Conservation (phyloP, 1,139 yeast genomes). For the Zygoascus sp. region DNA sequence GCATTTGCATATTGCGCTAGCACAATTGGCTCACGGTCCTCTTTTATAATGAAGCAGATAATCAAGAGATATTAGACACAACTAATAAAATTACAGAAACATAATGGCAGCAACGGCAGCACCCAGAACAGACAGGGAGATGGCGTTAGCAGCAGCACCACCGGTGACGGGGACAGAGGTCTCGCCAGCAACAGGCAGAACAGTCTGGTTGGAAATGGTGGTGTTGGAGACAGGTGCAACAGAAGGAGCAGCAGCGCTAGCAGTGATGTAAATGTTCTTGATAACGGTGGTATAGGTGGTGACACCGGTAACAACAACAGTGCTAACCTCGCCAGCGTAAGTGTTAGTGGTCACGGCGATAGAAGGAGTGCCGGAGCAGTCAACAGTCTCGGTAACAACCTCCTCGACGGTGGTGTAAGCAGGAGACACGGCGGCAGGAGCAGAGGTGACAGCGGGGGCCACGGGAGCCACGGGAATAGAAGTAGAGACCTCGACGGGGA, state of each 20-base stretch:
- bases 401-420: constrained; percentile 1
- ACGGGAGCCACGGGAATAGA: constrained; percentile 13
- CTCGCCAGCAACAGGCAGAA: constrained; percentile 16
- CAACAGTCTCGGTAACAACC: not conserved
- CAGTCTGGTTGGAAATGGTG: constrained; percentile 14
- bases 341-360: constrained; percentile 16
- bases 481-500: constrained; percentile 4
- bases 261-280: constrained; percentile 12
- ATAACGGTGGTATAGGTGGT: constrained; percentile 11
- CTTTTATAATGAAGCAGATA: too few species aligned
- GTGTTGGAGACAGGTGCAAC: constrained; percentile 10
- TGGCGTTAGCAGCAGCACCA: constrained; percentile 26
- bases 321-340: constrained; percentile 14
- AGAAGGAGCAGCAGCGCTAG: constrained; percentile 5
- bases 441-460: constrained; percentile 7
- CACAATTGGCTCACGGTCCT: too few species aligned
- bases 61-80: constrained; percentile 1
- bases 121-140: constrained; percentile 17
- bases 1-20: too few species aligned
- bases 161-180: constrained; percentile 22
- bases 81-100: not conserved
- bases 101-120: constrained; percentile 11
- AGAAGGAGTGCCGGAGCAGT: constrained; percentile 5
- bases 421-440: constrained; percentile 4
- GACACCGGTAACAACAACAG: constrained; percentile 13